Conservation (phyloP, 768 basidiomycete genomes). For the Boletus insuetus region DNA sequence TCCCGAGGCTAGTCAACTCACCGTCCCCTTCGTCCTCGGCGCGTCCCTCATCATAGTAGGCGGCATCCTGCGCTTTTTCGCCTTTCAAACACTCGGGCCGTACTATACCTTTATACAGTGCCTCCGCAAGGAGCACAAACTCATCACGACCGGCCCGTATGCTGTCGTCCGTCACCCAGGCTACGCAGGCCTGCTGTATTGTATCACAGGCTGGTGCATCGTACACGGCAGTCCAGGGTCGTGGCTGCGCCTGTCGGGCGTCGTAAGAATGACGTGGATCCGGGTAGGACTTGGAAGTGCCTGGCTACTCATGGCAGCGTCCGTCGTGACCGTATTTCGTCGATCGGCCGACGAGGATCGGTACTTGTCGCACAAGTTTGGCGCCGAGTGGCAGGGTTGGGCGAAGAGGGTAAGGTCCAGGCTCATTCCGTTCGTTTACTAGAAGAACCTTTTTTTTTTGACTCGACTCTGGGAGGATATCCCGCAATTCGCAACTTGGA, state of each 20-base stretch:
- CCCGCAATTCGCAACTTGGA: background rate
- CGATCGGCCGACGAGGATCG: conserved; percentile 24
- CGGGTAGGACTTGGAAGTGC: background rate
- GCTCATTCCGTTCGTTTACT: conserved; percentile 6
- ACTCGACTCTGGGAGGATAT: too few relatives aligned
- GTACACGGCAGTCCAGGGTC: background rate
- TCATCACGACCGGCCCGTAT: conserved; percentile 29
- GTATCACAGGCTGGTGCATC: background rate
- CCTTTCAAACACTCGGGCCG: conserved; percentile 17
- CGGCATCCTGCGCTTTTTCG: background rate
- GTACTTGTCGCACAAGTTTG: conserved; percentile 16
- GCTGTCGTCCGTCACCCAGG: conserved; percentile 28
- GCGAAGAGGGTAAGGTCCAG: conserved; percentile 8
- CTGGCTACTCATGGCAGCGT: background rate
- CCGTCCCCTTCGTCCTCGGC: conserved; percentile 6
- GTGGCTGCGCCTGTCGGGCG: conserved; percentile 3
- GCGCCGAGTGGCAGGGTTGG: conserved; percentile 22
- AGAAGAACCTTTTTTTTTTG: background rate
- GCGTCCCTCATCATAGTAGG: conserved; percentile 1
- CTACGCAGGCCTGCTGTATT: conserved; percentile 14
- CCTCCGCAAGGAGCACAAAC: conserved; percentile 17
- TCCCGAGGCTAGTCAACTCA: background rate
- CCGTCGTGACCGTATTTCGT: background rate
- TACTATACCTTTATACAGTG: conserved; percentile 19
- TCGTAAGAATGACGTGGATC: background rate